phyloP scores from a whole-genome alignment of 1,284 basidiomycete genomes.

The Sporisorium sorghi region DNA sequence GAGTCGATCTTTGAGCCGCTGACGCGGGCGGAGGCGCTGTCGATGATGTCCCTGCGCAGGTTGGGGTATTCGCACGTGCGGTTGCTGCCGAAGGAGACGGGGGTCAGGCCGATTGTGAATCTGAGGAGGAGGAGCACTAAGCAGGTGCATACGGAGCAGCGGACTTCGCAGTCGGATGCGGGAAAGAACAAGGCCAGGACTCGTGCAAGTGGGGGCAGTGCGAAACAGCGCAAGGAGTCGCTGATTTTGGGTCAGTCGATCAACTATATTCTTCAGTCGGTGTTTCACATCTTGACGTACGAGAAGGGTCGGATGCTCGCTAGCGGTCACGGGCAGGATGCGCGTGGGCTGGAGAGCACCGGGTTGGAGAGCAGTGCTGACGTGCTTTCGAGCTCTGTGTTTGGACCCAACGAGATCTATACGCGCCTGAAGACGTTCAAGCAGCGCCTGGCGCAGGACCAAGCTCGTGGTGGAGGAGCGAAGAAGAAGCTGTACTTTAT shows the following conservation, averaged over 20 bases:
- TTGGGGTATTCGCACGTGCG: slow-evolving; percentile 88
- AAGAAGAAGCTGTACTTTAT: slow-evolving; percentile 79
- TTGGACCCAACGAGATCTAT: slow-evolving; percentile 71
- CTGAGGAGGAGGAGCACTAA: slow-evolving; percentile 75
- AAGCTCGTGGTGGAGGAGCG: slow-evolving; percentile 1
- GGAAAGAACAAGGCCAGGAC: slow-evolving; percentile 7
- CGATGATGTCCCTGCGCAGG: slow-evolving; percentile 49
- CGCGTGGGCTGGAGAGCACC: not conserved
- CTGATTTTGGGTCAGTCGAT: slow-evolving; percentile 74
- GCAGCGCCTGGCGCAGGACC: slow-evolving; percentile 18
- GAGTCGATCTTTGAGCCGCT: slow-evolving; percentile 50
- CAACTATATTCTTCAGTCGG: slow-evolving; percentile 83
- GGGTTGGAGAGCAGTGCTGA: not conserved
- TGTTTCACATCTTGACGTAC: slow-evolving; percentile 70
- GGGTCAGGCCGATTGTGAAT: slow-evolving; percentile 94
- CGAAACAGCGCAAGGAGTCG: slow-evolving; percentile 30
- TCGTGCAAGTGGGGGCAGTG: slow-evolving; percentile 1
- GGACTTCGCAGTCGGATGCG: not conserved
- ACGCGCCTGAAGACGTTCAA: slow-evolving; percentile 45
- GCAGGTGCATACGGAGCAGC: slow-evolving; percentile 27
- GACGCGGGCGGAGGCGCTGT: slow-evolving; percentile 65
- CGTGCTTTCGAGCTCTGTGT: slow-evolving; percentile 54
- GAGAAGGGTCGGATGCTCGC: slow-evolving; percentile 44
- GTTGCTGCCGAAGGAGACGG: slow-evolving; percentile 90
- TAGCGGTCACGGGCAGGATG: not conserved